Conservation (phyloP, 768 basidiomycete genomes). For the Phaeotremella skinneri region DNA sequence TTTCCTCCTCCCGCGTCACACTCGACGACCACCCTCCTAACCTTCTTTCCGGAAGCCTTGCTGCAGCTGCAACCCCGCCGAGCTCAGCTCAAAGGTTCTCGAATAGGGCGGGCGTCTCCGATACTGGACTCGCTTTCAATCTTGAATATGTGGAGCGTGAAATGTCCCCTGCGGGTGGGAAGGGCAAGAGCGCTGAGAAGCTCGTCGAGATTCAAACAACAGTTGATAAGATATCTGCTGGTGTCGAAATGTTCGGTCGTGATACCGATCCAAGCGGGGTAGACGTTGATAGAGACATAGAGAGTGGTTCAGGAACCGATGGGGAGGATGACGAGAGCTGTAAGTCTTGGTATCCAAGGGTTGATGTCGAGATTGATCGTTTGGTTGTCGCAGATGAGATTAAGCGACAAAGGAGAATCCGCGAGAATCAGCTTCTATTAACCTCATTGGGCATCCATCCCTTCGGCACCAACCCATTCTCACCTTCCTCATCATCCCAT, state of each 20-base stretch:
- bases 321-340: slow-evolving; percentile 16
- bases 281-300: slow-evolving; percentile 10
- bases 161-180: no score
- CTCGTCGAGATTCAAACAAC: no score
- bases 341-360: slow-evolving; percentile 9
- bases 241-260: background rate
- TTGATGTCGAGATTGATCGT: background rate
- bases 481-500: background rate
- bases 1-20: background rate
- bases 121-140: no score
- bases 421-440: slow-evolving; percentile 30
- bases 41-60: background rate
- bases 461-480: background rate
- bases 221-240: background rate
- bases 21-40: background rate
- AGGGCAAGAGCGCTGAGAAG: no score
- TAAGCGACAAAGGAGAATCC: slow-evolving; percentile 31
- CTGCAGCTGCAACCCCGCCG: no score
- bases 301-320: slow-evolving; percentile 2
- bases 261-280: background rate
- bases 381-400: slow-evolving; percentile 27
- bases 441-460: slow-evolving; percentile 21
- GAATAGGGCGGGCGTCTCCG: no score
- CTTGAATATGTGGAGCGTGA: no score
- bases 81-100: no score